Conservation (phyloP, 257 asterid genomes). For the Nyctanthes arbortristis region DNA sequence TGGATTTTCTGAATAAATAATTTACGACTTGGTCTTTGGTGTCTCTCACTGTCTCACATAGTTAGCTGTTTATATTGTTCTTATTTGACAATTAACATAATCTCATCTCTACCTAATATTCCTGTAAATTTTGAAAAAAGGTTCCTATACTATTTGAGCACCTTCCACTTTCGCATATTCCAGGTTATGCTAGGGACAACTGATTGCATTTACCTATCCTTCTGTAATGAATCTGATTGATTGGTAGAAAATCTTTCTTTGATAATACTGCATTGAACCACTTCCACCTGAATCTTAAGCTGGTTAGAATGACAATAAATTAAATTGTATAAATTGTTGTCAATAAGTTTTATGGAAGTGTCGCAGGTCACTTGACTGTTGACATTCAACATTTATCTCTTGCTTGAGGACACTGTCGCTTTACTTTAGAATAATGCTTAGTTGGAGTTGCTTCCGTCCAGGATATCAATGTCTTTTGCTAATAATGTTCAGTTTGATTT, state of each 20-base stretch:
- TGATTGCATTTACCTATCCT: neutral
- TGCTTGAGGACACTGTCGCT: neutral
- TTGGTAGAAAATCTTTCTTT: neutral
- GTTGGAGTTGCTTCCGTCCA: constrained; percentile 2
- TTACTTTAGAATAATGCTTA: constrained; percentile 16
- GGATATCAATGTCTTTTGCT: constrained; percentile 7
- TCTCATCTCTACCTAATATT: neutral
- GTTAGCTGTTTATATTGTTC: constrained; percentile 7
- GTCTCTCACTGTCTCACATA: neutral
- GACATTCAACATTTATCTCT: neutral
- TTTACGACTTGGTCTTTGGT: neutral
- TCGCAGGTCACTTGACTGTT: neutral
- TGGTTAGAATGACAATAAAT: neutral
- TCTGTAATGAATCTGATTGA: neutral
- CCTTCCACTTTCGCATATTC: neutral
- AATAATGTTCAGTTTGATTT: constrained; percentile 11
- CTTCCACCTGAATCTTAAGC: neutral
- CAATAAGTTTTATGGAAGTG: neutral
- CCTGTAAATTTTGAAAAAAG: neutral
- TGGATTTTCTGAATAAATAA: constrained; percentile 7
- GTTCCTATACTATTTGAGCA: neutral
- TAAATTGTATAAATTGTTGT: neutral
- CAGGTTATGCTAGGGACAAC: neutral
- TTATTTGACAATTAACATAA: neutral
- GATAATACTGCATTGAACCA: neutral